These are phyloP conservation scores for Suillus subaureus DNA, from an alignment of 768 basidiomycete genomes.

Conservation along the genomic window DNA sequence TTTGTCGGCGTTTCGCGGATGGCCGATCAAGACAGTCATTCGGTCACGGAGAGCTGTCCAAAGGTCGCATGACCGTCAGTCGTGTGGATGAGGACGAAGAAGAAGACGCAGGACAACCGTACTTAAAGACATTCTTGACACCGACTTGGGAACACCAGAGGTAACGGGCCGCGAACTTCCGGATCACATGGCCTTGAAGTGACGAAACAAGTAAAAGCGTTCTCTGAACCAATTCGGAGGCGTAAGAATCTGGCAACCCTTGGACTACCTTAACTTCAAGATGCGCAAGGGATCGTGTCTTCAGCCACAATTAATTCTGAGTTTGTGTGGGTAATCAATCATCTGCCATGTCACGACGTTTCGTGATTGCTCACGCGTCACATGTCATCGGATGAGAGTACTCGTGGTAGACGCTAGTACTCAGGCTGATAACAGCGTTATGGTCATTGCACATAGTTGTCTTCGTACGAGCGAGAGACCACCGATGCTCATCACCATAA, in stretches of 20 bases:
- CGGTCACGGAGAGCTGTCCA: not conserved
- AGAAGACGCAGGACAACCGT: not conserved
- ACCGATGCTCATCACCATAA: too few relatives aligned
- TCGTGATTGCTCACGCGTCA: not conserved
- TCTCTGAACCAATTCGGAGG: not conserved
- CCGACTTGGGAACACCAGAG: not conserved
- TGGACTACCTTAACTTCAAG: not conserved
- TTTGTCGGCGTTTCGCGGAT: slow-evolving; percentile 8
- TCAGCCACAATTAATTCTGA: not conserved
- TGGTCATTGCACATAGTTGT: not conserved
- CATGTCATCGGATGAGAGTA: not conserved
- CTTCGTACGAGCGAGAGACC: not conserved
- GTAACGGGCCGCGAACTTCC: not conserved
- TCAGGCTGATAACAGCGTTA: not conserved
- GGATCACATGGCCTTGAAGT: not conserved
- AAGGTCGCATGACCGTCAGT: slow-evolving; percentile 12
- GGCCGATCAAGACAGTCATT: slow-evolving; percentile 1
- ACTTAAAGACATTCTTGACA: not conserved
- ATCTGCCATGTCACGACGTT: not conserved
- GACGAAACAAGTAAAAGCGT: too few relatives aligned
- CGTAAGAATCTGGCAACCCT: not conserved
- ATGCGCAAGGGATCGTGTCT: not conserved
- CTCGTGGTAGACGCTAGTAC: not conserved
- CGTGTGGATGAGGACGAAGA: slow-evolving; percentile 12
- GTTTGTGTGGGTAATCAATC: not conserved